These are phyloP conservation scores for Hygrophorus pudorinus DNA, from an alignment of 768 basidiomycete genomes.

Conservation along the genomic window DNA sequence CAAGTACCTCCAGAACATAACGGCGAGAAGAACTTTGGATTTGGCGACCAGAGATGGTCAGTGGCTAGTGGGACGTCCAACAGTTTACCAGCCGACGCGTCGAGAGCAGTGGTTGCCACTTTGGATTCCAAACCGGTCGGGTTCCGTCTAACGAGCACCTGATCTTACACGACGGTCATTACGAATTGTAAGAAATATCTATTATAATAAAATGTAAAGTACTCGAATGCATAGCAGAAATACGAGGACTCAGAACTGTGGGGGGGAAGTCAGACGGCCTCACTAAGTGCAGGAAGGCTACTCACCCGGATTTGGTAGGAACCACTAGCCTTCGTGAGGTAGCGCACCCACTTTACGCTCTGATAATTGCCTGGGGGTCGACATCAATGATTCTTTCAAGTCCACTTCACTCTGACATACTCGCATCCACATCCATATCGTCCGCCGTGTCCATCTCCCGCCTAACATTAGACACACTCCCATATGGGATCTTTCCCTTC, in stretches of 20 bases:
- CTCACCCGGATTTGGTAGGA: conserved; percentile 89
- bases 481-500: conserved; percentile 57
- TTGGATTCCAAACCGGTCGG: no score
- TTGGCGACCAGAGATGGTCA: neutral
- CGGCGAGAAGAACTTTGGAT: conserved; percentile 6
- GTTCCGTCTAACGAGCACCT: no score
- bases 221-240: neutral
- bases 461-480: conserved; percentile 49
- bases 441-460: conserved; percentile 30
- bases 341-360: conserved; percentile 93
- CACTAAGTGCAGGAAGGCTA: conserved; percentile 14
- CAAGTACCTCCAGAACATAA: conserved; percentile 47
- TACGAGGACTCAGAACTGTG: conserved; percentile 5
- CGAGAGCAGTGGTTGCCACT: no score
- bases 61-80: neutral
- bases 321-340: conserved; percentile 89
- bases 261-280: neutral
- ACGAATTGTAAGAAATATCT: neutral
- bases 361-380: conserved; percentile 88
- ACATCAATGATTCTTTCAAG: no score
- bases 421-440: conserved; percentile 3
- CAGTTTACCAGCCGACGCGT: no score
- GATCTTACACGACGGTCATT: no score
- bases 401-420: neutral
- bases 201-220: conserved; percentile 1